phyloP scores from a whole-genome alignment of 2,329 filamentous ascomycete genomes.

The Fusarium pseudoanthophilum region DNA sequence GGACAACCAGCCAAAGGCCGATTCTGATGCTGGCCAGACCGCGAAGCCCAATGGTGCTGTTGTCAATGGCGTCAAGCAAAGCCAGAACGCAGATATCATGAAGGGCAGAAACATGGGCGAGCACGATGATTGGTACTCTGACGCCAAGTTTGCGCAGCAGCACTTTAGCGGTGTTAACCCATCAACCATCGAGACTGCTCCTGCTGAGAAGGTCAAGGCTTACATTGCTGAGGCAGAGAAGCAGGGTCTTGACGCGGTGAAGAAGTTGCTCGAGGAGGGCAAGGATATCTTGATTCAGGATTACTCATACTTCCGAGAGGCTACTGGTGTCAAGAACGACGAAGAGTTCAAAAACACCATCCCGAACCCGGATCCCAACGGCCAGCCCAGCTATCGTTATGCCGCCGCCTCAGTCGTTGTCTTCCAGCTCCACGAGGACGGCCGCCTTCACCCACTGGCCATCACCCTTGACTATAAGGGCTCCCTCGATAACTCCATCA shows the following conservation, averaged over 20 bases:
- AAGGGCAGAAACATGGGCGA: constrained; percentile 26
- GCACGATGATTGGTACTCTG: constrained; percentile 29
- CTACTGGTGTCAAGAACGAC: constrained; percentile 14
- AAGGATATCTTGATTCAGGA: constrained; percentile 33
- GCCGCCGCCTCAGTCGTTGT: constrained; percentile 22
- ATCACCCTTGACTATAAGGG: constrained; percentile 32
- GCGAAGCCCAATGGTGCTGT: not conserved
- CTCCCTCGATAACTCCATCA: constrained; percentile 12
- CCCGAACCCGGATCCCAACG: not conserved
- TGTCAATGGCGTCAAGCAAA: not conserved
- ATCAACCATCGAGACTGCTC: constrained; percentile 5
- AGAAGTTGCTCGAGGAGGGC: constrained; percentile 1
- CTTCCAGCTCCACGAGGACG: constrained; percentile 28
- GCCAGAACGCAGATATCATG: constrained; percentile 24
- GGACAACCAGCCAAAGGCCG: not conserved
- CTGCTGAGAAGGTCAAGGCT: not conserved
- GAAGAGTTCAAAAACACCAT: constrained; percentile 10
- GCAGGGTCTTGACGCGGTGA: constrained; percentile 21
- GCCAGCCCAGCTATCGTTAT: not conserved
- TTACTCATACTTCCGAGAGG: constrained; percentile 31
- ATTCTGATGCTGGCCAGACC: too few relatives aligned
- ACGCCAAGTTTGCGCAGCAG: constrained; percentile 27
- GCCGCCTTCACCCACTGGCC: constrained; percentile 25
- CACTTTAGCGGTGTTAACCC: constrained; percentile 31
- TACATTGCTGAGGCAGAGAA: constrained; percentile 19